A percentile compares a stretch with the other conserved stretches of the same genome.
Evolutionary conservation across 371 early-diverging fungal species (phyloP).

Genomic region (Zychaea mexicana): DNA sequence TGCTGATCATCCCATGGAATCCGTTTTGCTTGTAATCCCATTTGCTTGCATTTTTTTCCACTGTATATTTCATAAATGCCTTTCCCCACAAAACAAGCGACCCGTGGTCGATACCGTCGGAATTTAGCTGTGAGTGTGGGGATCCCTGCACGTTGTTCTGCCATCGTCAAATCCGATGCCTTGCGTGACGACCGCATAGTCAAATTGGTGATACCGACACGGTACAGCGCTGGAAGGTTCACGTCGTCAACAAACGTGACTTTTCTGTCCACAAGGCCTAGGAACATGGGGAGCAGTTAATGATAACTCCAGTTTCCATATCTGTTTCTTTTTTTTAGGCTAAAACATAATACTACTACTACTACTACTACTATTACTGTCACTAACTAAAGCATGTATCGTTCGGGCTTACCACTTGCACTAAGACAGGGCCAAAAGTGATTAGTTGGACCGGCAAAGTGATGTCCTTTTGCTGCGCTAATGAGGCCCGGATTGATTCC

Average conservation of each 20-base stretch:
- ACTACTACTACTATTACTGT: neutral
- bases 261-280: constrained; percentile 35
- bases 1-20: constrained; percentile 28
- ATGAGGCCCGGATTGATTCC: constrained; percentile 79
- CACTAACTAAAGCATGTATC: neutral
- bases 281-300: neutral
- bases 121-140: constrained; percentile 68
- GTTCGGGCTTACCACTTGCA: constrained; percentile 48
- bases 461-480: constrained; percentile 63
- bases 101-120: constrained; percentile 53
- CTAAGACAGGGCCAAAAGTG: constrained; percentile 80
- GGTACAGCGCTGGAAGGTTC: constrained; percentile 44
- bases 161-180: constrained; percentile 55
- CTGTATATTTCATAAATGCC: constrained; percentile 70
- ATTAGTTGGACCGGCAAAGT: constrained; percentile 76
- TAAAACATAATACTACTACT: neutral
- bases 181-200: constrained; percentile 60
- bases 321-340: neutral
- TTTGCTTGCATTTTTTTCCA: constrained; percentile 28
- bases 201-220: constrained; percentile 73
- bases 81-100: constrained; percentile 78
- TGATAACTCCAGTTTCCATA: neutral
- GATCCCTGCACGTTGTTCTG: constrained; percentile 64
- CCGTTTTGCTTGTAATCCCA: constrained; percentile 38
- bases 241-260: constrained; percentile 59